Percentiles rank a stretch among this genome's conserved stretches.
phyloP scores from a whole-genome alignment of 225 moss, liverwort and hornwort species.

The Polytrichum formosum region DNA sequence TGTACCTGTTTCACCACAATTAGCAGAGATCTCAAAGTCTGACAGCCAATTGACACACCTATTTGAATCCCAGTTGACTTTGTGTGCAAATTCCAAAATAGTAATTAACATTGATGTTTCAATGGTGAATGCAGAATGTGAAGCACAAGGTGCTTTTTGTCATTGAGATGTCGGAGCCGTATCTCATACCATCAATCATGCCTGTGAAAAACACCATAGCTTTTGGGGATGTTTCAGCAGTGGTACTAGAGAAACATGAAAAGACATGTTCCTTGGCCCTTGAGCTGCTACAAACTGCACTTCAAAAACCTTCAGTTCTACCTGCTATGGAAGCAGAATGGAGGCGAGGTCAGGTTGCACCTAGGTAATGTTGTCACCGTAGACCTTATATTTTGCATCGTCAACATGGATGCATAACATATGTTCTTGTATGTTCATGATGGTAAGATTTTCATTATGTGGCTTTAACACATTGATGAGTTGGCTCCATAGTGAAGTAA shows the following conservation, averaged over 20 bases:
- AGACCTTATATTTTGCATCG: too few species aligned
- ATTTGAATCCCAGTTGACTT: too few species aligned
- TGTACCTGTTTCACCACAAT: too few species aligned
- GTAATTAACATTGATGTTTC: too few species aligned
- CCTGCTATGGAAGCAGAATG: slow-evolving; percentile 93
- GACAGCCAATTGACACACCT: too few species aligned
- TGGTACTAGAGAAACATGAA: slow-evolving; percentile 82
- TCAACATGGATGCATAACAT: too few species aligned
- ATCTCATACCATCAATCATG: too few species aligned
- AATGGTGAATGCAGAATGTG: slow-evolving; percentile 44
- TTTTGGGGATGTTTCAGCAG: slow-evolving; percentile 97
- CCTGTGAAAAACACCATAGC: slow-evolving; percentile 32
- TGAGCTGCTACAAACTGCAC: slow-evolving; percentile 71
- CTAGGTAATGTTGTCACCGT: slow-evolving; percentile 44
- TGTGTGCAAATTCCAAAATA: not conserved
- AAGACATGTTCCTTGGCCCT: slow-evolving; percentile 84
- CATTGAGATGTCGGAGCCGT: slow-evolving; percentile 91
- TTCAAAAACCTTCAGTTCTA: slow-evolving; percentile 83
- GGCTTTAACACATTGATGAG: too few species aligned
- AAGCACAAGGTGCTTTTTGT: slow-evolving; percentile 94
- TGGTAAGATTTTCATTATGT: too few species aligned
- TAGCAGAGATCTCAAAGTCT: too few species aligned
- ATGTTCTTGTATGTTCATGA: too few species aligned
- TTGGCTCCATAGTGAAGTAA: too few species aligned
- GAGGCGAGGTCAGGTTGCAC: slow-evolving; percentile 80